Base-by-base conservation (phyloP, 768 basidiomycete genomes). In the Jaapia argillacea region DNA sequence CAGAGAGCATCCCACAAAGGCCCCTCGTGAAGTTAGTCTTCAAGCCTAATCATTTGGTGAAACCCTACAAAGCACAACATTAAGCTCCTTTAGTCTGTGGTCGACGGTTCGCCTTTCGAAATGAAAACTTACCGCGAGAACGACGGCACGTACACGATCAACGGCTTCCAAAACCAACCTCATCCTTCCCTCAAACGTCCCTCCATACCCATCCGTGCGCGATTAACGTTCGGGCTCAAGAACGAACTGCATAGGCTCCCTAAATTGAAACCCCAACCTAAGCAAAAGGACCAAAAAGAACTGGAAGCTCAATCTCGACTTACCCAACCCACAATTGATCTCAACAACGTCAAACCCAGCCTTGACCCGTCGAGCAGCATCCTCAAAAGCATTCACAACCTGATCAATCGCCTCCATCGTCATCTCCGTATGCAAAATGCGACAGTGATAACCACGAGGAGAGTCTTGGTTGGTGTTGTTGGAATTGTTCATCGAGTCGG, bases 401-500 rank as follows among this genome's bases (percentile, higher is more conserved):
- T 59, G 63, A 36, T 70, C 67, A 53, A 94, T 88, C 40, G 92
- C 58, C 54, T 78, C 77, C 33, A 76, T 71, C 50, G 97, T 60
- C 55, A 92, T 75, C 27, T 64, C 66, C 33, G 66, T 69, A 14
- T 85, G 71, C 12, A 65, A 67, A 92, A 97, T 45, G 71, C 46
- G 38, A 98, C 62, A 21, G 97, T 67, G 54, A 78, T 77, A 36
- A 76, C 74, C 18, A 98, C 62, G 22, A 97, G 66, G n/a, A 16
- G 92, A 84, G 41, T 75, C 75, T 62, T 89, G 88, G 53, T 96
- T 73, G n/a, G 93, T 93, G 5, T 72, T 78, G 16, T 87, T 76
- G 2, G 79, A 80, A 63, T 98, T 98, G 67, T 98, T 94, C 51
- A 90, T 81, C 39, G 98, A 69, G 85, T 80, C 2, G 69, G 75